Conservation (phyloP, 208 protist species). For the Trypanosoma boissoni region DNA sequence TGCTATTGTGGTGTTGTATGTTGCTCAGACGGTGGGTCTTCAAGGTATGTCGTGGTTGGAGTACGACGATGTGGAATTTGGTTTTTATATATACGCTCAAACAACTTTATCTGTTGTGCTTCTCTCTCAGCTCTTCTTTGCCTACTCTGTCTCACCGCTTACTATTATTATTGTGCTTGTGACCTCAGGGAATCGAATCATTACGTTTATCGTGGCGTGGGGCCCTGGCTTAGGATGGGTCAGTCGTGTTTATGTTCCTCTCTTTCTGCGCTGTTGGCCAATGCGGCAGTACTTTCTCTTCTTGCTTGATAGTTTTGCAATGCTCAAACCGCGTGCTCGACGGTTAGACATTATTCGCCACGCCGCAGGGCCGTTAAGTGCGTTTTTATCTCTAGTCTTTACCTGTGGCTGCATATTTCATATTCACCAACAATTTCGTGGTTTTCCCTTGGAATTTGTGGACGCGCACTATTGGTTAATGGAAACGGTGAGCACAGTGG, state of each 20-base stretch:
- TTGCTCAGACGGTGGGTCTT: slow-evolving; percentile 43
- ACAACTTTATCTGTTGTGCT: slow-evolving; percentile 67
- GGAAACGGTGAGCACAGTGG: slow-evolving; percentile 76
- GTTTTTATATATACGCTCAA: slow-evolving; percentile 61
- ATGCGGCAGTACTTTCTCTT: slow-evolving; percentile 88
- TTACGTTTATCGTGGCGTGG: slow-evolving; percentile 63
- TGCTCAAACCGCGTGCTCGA: slow-evolving; percentile 53
- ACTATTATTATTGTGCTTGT: slow-evolving; percentile 70
- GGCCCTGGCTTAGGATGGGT: slow-evolving; percentile 47
- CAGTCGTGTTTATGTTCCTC: slow-evolving; percentile 78
- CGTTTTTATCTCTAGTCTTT: slow-evolving; percentile 79
- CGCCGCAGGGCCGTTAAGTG: slow-evolving; percentile 55
- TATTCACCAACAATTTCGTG: slow-evolving; percentile 69
- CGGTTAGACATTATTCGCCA: slow-evolving; percentile 70
- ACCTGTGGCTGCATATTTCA: slow-evolving; percentile 63
- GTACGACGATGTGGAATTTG: slow-evolving; percentile 51
- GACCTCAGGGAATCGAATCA: slow-evolving; percentile 82
- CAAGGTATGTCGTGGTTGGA: slow-evolving; percentile 46
- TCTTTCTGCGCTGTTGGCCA: slow-evolving; percentile 85
- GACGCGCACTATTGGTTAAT: slow-evolving; percentile 78
- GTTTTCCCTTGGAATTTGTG: slow-evolving; percentile 50
- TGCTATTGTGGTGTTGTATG: slow-evolving; percentile 65
- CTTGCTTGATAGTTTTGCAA: slow-evolving; percentile 69
- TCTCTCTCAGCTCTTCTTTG: slow-evolving; percentile 77
- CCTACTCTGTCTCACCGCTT: slow-evolving; percentile 70